Percentiles rank a stretch among this genome's conserved stretches.
Evolutionary conservation across 1,284 basidiomycete genomes (phyloP).

Genomic region (Sporisorium iseilematis-ciliati): DNA sequence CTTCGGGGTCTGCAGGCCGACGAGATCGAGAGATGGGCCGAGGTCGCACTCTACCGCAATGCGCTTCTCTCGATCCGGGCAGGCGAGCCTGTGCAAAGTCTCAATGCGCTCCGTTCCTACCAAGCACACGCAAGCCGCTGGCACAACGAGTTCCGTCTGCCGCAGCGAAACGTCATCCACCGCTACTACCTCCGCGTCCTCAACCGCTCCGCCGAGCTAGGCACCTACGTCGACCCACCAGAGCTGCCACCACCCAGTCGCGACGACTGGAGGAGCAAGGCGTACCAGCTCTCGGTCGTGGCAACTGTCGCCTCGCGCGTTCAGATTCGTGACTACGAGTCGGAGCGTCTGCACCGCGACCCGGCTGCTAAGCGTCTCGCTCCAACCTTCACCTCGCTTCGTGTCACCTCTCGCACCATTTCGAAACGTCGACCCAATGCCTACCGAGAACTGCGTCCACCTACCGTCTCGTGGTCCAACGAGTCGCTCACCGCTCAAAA

Average conservation of each 20-base stretch:
- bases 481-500: slow-evolving; percentile 57
- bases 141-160: slow-evolving; percentile 63
- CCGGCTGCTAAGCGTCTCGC: slow-evolving; percentile 38
- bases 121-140: slow-evolving; percentile 65
- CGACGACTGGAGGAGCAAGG: slow-evolving; percentile 61
- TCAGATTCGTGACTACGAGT: slow-evolving; percentile 59
- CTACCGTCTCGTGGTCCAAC: slow-evolving; percentile 60
- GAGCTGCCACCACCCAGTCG: slow-evolving; percentile 34
- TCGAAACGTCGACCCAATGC: slow-evolving; percentile 59
- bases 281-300: slow-evolving; percentile 59
- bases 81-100: slow-evolving; percentile 45
- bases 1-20: slow-evolving; percentile 62
- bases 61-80: slow-evolving; percentile 61
- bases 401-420: slow-evolving; percentile 57
- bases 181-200: slow-evolving; percentile 59
- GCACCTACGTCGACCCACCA: slow-evolving; percentile 49
- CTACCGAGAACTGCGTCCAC: slow-evolving; percentile 39
- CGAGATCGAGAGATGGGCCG: slow-evolving; percentile 67
- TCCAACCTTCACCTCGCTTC: slow-evolving; percentile 33
- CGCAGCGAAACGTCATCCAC: slow-evolving; percentile 65
- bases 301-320: slow-evolving; percentile 58
- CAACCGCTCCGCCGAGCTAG: slow-evolving; percentile 55
- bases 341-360: slow-evolving; percentile 49
- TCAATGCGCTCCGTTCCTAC: slow-evolving; percentile 65
- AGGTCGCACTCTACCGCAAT: slow-evolving; percentile 66